phyloP scores from a whole-genome alignment of 2,329 filamentous ascomycete species.

The Thelonectria olida region DNA sequence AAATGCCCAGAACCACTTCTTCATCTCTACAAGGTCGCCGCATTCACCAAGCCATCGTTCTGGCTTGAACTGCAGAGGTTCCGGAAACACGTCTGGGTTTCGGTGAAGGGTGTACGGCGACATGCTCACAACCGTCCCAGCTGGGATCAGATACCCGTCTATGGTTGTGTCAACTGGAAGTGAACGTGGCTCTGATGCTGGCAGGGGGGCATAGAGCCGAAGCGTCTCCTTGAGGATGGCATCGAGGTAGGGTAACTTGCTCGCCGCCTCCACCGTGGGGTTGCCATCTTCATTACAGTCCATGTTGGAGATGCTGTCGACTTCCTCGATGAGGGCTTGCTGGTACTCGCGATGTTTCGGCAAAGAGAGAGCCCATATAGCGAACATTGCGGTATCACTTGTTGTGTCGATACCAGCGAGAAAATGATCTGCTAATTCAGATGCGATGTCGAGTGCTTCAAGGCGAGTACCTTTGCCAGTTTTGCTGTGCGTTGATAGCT shows the following conservation, averaged over 20 bases:
- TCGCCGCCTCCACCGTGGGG: constrained; percentile 47
- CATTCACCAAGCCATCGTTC: constrained; percentile 38
- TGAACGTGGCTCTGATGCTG: constrained; percentile 59
- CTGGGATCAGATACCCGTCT: constrained; percentile 38
- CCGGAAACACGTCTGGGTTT: constrained; percentile 34
- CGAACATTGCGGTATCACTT: constrained; percentile 60
- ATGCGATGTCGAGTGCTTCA: constrained; percentile 57
- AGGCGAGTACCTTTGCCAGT: constrained; percentile 40
- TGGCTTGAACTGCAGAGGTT: constrained; percentile 37
- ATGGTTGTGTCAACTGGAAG: constrained; percentile 23
- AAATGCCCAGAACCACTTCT: constrained; percentile 39
- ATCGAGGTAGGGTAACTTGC: constrained; percentile 54
- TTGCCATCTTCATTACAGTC: constrained; percentile 33
- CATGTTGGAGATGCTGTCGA: constrained; percentile 40
- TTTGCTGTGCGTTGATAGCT: constrained; percentile 47
- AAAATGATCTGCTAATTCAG: constrained; percentile 63
- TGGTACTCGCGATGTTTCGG: constrained; percentile 54
- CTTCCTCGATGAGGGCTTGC: constrained; percentile 53
- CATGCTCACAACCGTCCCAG: constrained; percentile 38
- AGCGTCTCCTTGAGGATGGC: constrained; percentile 62
- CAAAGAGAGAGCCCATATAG: constrained; percentile 58
- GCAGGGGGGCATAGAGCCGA: constrained; percentile 59
- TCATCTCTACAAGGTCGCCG: constrained; percentile 25
- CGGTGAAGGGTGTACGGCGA: constrained; percentile 40
- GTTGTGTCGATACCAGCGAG: constrained; percentile 64